Base-by-base conservation (phyloP, 148 eudicot genomes). In the Diospyros lotus region DNA sequence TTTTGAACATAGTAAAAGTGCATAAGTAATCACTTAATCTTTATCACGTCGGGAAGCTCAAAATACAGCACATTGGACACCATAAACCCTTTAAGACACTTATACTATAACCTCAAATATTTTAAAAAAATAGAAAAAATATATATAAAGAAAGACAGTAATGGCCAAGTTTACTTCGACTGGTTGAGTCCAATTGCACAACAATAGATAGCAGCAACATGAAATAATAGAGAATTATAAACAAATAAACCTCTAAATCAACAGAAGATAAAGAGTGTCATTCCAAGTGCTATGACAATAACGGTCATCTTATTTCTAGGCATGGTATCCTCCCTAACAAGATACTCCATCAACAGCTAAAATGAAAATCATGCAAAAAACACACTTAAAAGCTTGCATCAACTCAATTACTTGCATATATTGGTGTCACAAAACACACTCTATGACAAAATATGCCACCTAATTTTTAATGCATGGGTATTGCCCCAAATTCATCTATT, bases 41-140 rank as follows among this genome's bases (percentile, higher is more conserved):
- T 59, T 15, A 46, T 43, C 3, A 56, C 73, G 48, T 50, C 18
- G 60, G 42, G 14, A 13, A 12, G 40, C 73, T 68, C 18, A 46
- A 58, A 76, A 56, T 50, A 18, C 17, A 51, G 74, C 13, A 5
- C 51, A 3, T 61, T 50, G 58, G 59, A 76, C 44, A 51, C 51
- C 9, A 13, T n/a, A 68, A 46, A 66, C 64, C 14, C 40, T 66
- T 74, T 64, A 62, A 14, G 3, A 6, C 54, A 6, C 38, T 55
- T 50, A 4, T 1, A 7, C 38, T 1, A 7, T 28, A 15, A 67
- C 28, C 42, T 18, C 38, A 67, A 28, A 72, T 41, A 13, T 15
- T 15, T 54, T 15, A 53, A 11, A 53, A 69, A 46, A 18, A 6
- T 12, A 43, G 18, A 44, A 15, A 48, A 17, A 28, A 28, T 28